Evolutionary conservation across 768 basidiomycete genomes (phyloP), one percentile per base, ranked within the genome.

Genomic region (Russula lepida): DNA sequence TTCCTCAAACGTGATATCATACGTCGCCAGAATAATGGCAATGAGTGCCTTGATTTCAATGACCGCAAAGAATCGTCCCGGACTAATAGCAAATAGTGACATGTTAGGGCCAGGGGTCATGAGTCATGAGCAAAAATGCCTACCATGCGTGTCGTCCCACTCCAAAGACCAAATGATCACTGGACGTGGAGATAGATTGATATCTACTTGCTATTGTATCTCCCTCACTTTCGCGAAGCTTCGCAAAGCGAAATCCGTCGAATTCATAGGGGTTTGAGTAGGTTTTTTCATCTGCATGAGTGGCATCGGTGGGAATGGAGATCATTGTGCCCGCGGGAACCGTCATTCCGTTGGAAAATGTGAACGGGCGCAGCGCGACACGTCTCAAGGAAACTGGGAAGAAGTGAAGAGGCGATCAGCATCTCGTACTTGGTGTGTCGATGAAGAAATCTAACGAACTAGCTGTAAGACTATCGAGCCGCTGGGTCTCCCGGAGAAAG

Each of bases 241-340:
- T 58, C 21, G 70, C 60, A 66, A 78, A 80, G 17, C 79, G 71
- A 56, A 76, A 76, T 1, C 77, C 72, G 28, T 77, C 70, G 46
- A 80, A 80, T 48, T 30, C 58, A 17, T 70, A 64, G 0, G 82
- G 69, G 52, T 79, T 72, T 21, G 69, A 60, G 64, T 81, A 84
- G 23, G 72, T 66, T 15, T 68, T 69, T 23, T 70, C 71, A 62
- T 81, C 77, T 19, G 69, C 69, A 60, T 77, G 76, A 68, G 75
- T 68, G n/a, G 72, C 63, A 27, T 60, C 52, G 7, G 69, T 56
- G 11, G 74, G 73, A 9, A 73, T 68, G 12, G 69, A 66, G 21
- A 79, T 64, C 23, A 70, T 66, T 23, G 73, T 74, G 56, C 80
- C 80, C 4, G 65, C 64, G n/a, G 78, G 77, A 47, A 75, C 62